Base-by-base conservation (phyloP, 2,329 filamentous ascomycete genomes). In the Albophoma yamanashiensis region DNA sequence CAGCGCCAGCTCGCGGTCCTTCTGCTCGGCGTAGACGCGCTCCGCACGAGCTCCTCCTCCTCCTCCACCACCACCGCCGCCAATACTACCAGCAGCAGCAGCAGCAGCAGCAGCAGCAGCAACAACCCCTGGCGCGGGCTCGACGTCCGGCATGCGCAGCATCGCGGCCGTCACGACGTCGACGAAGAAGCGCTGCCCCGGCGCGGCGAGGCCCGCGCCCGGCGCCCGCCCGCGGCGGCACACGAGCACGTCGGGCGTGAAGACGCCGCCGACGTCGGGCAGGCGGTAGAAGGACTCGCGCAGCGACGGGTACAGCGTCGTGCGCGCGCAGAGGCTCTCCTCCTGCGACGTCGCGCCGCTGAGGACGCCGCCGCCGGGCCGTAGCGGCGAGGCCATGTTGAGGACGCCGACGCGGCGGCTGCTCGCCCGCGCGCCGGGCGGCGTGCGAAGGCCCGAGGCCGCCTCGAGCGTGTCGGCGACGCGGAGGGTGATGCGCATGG, bases 301-400 rank as follows among this genome's bases (percentile, higher is more conserved):
- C 43, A 45, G 43, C 2, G 43, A 45, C 43, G 43, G 43, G 43
- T 45, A 45, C n/a, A 45, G 43, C 43, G 43, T 45, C 43, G 43
- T 45, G 43, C 43, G 43, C 64, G 81, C 77, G 66, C 85, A 88
- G 2, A 88, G 75, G 31, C 78, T 82, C 66, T 87, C 85, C 66
- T 88, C 85, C 62, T 86, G 83, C 4, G 79, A 80, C 11, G 79
- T 80, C 0, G 83, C 82, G 25, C 85, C 85, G 17, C 78, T 78
- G 0, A 87, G 69, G 38, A 87, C 79, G 0, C 85, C 85, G 9
- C 84, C 85, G 15, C 85, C 85, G 0, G 85, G 82, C 0, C 78
- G 78, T 0, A 85, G 75, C 0, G 83, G 82, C 0, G 84, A 87
- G 0, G 83, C 84, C 83, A 87, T 87, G 68, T 85, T 87, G 3